Evolutionary conservation across 2,329 filamentous ascomycete genomes (phyloP), one percentile per base, ranked within the genome.

Genomic region (Acarospora socialis): DNA sequence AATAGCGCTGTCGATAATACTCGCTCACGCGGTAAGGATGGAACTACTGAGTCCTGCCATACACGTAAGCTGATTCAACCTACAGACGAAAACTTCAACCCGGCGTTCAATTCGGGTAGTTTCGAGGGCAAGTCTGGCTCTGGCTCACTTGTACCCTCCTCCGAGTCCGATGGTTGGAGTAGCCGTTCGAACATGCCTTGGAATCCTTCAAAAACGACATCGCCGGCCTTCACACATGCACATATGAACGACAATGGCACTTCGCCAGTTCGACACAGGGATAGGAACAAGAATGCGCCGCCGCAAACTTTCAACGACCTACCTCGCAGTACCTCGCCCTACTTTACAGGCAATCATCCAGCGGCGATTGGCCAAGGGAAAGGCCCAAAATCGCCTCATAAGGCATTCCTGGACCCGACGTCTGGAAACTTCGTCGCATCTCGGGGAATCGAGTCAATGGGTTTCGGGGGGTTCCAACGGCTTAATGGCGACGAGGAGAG

Each of bases 101-200:
- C 53, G 15, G 9, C 13, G 14, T 3, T 17, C 6, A n/a, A n/a
- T 24, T 17, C 16, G 15, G 10, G n/a, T 13, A 20, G 8, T 7
- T 17, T 13, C 23, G 66, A 70, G 43, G 65, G 60, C 33, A 71
- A 76, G 46, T 74, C 72, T 3, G 79, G 78, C 29, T 81, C 78
- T 4, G 67, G 73, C 38, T 78, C 77, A 36, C 61, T 84, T 22
- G 65, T 80, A 37, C 65, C 71, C 26, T 70, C 73, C 24, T 80
- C 78, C 7, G 76, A 82, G 46, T 69, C 70, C 12, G 76, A 81
- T 43, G 60, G 65, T 28, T 81, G 76, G 73, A 52, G 46, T 37
- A 55, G 54, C 31, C 60, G 60, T 27, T 56, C 61, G 31, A 63
- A 58, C 40, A 57, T 64, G 21, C 66, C 69, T 10, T 83, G 78